Evolutionary conservation across 306 rosid species (phyloP), one percentile per base, ranked within the genome.

Genomic region (Leucaena leucocephala): DNA sequence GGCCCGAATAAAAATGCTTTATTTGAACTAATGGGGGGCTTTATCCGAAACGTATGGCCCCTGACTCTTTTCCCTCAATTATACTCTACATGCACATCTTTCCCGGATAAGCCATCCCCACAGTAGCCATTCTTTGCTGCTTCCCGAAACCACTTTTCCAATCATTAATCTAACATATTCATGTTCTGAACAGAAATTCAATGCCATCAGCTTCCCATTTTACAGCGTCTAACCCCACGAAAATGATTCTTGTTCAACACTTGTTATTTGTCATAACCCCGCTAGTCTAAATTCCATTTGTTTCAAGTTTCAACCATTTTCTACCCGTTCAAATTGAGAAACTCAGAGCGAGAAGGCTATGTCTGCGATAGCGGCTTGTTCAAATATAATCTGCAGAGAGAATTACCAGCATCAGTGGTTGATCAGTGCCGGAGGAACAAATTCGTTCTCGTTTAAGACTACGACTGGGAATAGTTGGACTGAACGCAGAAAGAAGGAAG

Each of bases 351-450:
- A 40, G 46, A 84, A 77, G 85, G 83, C 40, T 62, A 92, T 95
- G 98, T 92, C 97, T 55, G 85, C 89, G 6, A 76, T 90, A 69
- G 88, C 90, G 1, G 80, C 90, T 19, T 82, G 50, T 85, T 84
- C 97, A 34, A 89, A 87, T 74, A 75, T 89, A 72, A 36, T 89
- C 35, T 86, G 46, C 62, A 71, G 87, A 78, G 90, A 88, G 69
- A 21, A 75, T 50, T 62, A 78, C 45, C 91, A 75, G 13, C 84
- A 77, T 0, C 39, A 21, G 68, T 45, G 54, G 46, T 67, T 59
- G 52, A 65, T 64, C 3, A 55, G 57, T 38, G 82, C 80, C 27
- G 77, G 70, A 12, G 88, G 84, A 62, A 73, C 68, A 39, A 50
- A 64, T 77, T 9, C 63, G 13, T 45, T 81, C 15, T 71, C 69